phyloP scores from a whole-genome alignment of 805 yeast species.

The Candida silvicultrix region DNA sequence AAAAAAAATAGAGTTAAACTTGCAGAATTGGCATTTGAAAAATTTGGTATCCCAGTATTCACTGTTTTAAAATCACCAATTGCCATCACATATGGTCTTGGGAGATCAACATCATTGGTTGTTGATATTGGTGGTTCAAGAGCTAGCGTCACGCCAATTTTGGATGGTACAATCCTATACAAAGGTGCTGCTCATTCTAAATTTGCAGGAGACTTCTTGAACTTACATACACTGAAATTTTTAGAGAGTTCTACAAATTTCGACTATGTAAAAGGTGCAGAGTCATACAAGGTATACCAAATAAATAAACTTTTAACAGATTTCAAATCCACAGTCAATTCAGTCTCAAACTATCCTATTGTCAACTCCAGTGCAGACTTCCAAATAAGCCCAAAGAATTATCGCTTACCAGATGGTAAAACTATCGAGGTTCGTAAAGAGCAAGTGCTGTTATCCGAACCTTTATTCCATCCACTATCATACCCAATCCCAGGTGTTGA shows the following conservation, averaged over 20 bases:
- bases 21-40: conserved; percentile 70
- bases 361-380: conserved; percentile 27
- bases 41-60: conserved; percentile 67
- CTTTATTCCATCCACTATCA: conserved; percentile 60
- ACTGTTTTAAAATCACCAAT: conserved; percentile 72
- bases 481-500: conserved; percentile 34
- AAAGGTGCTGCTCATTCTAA: conserved; percentile 62
- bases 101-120: conserved; percentile 71
- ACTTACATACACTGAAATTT: conserved; percentile 51
- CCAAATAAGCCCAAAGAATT: conserved; percentile 32
- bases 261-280: conserved; percentile 22
- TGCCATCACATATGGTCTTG: conserved; percentile 71
- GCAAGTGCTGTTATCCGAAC: conserved; percentile 52
- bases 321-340: conserved; percentile 38
- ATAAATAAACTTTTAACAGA: conserved; percentile 39
- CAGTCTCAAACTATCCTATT: conserved; percentile 33
- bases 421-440: conserved; percentile 45
- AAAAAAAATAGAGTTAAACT: conserved; percentile 48
- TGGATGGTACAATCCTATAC: conserved; percentile 64
- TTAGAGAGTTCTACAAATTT: conserved; percentile 28
- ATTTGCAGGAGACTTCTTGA: conserved; percentile 82
- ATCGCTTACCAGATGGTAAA: conserved; percentile 54
- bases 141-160: conserved; percentile 67
- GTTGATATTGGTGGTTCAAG: conserved; percentile 73
- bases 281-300: conserved; percentile 31